Percentiles rank a stretch among this genome's conserved stretches.
Conservation (phyloP, 2,329 filamentous ascomycete genomes). For the Nemania sp. region DNA sequence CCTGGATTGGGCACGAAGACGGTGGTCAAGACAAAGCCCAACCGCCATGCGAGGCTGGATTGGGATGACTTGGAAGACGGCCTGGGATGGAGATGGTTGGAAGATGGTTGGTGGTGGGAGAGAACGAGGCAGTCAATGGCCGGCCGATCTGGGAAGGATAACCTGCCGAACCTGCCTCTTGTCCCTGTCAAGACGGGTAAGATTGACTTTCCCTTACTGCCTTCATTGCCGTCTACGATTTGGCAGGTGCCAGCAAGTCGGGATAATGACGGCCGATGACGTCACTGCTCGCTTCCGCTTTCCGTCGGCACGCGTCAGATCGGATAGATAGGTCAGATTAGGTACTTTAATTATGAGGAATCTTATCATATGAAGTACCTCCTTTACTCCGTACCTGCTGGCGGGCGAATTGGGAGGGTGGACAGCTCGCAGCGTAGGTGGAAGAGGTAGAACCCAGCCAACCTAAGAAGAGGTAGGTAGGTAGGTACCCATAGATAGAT, state of each 20-base stretch:
- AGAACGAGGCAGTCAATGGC: constrained; percentile 3
- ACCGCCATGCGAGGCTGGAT: constrained; percentile 28
- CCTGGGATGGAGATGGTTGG: constrained; percentile 3
- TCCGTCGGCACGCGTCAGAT: constrained; percentile 6
- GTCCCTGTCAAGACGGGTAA: not conserved
- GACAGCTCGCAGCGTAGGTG: no score
- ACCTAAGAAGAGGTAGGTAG: no score
- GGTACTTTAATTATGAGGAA: no score
- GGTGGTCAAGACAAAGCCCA: constrained; percentile 35
- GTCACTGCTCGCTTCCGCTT: constrained; percentile 10
- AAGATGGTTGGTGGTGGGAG: not conserved
- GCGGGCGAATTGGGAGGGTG: no score
- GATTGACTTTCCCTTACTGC: not conserved
- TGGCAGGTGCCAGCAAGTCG: constrained; percentile 8
- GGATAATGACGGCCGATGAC: constrained; percentile 8
- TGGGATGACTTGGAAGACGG: not conserved
- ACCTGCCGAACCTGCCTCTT: no score
- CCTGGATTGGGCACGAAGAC: constrained; percentile 39
- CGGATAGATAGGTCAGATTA: not conserved
- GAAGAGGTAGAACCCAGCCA: no score
- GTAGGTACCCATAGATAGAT: no score
- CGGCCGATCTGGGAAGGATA: not conserved
- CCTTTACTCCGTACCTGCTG: no score
- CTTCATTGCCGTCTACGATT: not conserved
- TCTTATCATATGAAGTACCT: no score